Evolutionary conservation across 169 alveolate genomes (phyloP).

Genomic region (Plasmodium gaboni): DNA sequence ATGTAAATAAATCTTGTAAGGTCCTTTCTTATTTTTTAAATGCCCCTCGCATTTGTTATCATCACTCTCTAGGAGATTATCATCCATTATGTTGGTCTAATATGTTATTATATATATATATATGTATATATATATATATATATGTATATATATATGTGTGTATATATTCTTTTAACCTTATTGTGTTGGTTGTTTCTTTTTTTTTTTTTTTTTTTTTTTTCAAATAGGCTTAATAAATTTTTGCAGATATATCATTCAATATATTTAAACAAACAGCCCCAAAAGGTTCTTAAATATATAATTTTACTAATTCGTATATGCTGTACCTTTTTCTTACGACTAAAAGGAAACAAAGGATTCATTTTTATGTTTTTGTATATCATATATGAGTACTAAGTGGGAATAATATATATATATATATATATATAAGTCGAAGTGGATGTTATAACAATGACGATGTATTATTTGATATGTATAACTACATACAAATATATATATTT

Average conservation of each 20-base stretch:
- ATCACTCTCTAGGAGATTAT: constrained; percentile 9
- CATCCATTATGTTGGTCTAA: constrained; percentile 19
- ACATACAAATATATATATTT: no score
- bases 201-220: constrained; percentile 2
- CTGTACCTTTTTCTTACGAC: no score
- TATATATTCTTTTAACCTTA: background rate
- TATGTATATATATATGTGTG: background rate
- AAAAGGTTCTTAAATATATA: no score
- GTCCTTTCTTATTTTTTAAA: constrained; percentile 15
- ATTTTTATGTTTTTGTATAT: background rate
- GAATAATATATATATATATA: no score
- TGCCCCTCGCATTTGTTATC: constrained; percentile 6
- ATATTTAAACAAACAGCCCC: no score
- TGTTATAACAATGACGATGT: no score
- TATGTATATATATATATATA: background rate
- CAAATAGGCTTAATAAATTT: no score
- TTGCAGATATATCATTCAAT: no score
- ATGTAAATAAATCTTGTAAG: constrained; percentile 58
- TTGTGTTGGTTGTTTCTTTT: constrained; percentile 3
- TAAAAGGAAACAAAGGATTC: constrained; percentile 7
- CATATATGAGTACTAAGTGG: no score
- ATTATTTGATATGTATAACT: no score
- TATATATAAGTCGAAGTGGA: no score
- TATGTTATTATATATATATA: background rate
- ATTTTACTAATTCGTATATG: no score